phyloP scores from a whole-genome alignment of 2,329 filamentous ascomycete species.

The Neoarthrinium moseri region DNA sequence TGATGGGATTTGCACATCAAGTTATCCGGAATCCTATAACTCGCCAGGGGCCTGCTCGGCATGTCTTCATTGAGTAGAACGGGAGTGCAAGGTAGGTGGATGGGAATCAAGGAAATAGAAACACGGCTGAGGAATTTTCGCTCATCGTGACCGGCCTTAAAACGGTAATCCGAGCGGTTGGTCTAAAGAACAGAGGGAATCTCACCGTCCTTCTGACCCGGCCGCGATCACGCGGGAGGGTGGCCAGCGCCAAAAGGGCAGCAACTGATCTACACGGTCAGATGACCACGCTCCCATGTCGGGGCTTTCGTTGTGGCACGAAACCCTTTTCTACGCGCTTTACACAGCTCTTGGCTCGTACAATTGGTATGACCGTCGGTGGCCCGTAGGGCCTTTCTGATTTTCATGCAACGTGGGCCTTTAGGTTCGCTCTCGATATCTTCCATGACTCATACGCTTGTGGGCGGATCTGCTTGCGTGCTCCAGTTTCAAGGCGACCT shows the following conservation, averaged over 20 bases:
- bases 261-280: not conserved
- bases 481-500: not conserved
- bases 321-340: not conserved
- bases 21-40: too few species aligned
- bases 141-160: too few species aligned
- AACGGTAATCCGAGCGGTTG: too few species aligned
- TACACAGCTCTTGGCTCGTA: not conserved
- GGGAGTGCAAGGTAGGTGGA: not conserved
- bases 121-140: too few species aligned
- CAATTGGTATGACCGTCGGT: not conserved
- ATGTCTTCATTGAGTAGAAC: not conserved
- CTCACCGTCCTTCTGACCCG: not conserved
- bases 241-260: not conserved
- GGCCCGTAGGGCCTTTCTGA: not conserved
- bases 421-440: not conserved
- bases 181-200: not conserved
- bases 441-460: not conserved
- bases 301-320: not conserved
- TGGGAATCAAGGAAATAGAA: not conserved
- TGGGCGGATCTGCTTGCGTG: not conserved
- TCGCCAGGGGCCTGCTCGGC: not conserved
- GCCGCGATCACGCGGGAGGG: not conserved
- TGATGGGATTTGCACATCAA: too few species aligned
- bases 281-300: slow-evolving; percentile 2
- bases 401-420: not conserved